phyloP scores from a whole-genome alignment of 352 stramenopile species.

The Saprolegnia parasitica region DNA sequence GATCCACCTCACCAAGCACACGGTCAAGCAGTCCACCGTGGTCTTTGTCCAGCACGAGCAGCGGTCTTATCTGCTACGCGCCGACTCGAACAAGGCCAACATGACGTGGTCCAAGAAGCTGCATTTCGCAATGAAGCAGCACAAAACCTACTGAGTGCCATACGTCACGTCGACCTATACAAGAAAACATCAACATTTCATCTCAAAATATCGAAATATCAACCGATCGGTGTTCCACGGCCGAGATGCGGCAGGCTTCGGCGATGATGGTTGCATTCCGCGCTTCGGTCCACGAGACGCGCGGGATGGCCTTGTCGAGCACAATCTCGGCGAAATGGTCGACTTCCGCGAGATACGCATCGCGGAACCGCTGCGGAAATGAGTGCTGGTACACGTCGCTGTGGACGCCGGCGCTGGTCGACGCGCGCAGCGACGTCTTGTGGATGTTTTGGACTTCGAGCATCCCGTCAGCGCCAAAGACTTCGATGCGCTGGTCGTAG shows the following conservation, averaged over 20 bases:
- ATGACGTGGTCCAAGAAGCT: conserved; percentile 66
- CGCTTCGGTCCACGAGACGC: conserved; percentile 62
- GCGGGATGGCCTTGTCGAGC: conserved; percentile 36
- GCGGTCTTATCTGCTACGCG: conserved; percentile 28
- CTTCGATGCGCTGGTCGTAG: conserved; percentile 91
- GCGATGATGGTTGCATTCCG: conserved; percentile 76
- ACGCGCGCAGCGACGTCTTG: conserved; percentile 53
- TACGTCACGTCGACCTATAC: conserved; percentile 20
- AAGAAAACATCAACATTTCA: too few relatives aligned
- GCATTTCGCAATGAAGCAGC: conserved; percentile 38
- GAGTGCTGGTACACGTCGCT: conserved; percentile 65
- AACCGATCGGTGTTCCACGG: conserved; percentile 35
- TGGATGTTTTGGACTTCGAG: conserved; percentile 67
- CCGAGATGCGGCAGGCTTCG: conserved; percentile 62
- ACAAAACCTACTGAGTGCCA: neutral
- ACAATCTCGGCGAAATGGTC: conserved; percentile 74
- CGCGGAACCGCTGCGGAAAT: conserved; percentile 84
- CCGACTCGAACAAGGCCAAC: conserved; percentile 32
- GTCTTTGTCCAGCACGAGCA: conserved; percentile 60
- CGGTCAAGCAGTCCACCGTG: conserved; percentile 29
- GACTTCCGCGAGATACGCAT: conserved; percentile 82
- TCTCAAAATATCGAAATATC: neutral
- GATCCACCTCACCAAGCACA: conserved; percentile 41
- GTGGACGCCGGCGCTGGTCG: conserved; percentile 47
- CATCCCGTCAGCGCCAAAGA: conserved; percentile 73